Evolutionary conservation across 1,284 basidiomycete species (phyloP), one percentile per base, ranked within the genome.

Genomic region (Trichosporon sp.): DNA sequence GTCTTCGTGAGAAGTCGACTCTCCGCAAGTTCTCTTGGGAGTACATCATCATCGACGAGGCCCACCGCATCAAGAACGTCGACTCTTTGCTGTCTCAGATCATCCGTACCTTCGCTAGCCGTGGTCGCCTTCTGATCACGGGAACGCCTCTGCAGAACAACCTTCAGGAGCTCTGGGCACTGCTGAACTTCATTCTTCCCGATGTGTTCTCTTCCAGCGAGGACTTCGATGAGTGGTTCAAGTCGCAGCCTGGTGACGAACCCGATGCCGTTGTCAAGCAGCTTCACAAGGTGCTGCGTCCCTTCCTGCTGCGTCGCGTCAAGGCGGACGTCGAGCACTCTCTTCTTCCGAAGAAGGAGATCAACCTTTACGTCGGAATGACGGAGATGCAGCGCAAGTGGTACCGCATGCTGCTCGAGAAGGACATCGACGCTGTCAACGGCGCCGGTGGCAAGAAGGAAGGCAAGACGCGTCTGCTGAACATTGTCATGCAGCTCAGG

Each of bases 351-450:
- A 98, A 99, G 86, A 99, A 99, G 87, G 97, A 99, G 81, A 95
- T 99, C 84, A 99, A 99, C 81, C 93, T 99, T 70, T 99, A 99
- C 76, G 93, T 99, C 71, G 96, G 96, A 69, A 88, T 99, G 76
- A 93, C 95, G 1, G 96, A 98, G 40, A 96, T 99, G 95, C 97
- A 99, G 84, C 87, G 94, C 63, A 98, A 95, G 82, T 99, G 96
- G 97, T 97, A 97, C 84, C 90, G 93, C 54, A 94, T 91, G 46
- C 92, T 99, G 4, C 85, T 99, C 69, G 95, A 99, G 85, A 98
- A 99, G 86, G 97, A 99, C 83, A 98, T 99, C 70, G 97, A 99
- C 80, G 96, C 96, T 10, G 97, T 99, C 69, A 99, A 98, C 80
- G 94, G 94, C 89, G 85, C 94, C 32, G 92, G 93, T 1, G 94